Conservation (phyloP, 2,329 filamentous ascomycete species). For the Aureobasidium sp. region DNA sequence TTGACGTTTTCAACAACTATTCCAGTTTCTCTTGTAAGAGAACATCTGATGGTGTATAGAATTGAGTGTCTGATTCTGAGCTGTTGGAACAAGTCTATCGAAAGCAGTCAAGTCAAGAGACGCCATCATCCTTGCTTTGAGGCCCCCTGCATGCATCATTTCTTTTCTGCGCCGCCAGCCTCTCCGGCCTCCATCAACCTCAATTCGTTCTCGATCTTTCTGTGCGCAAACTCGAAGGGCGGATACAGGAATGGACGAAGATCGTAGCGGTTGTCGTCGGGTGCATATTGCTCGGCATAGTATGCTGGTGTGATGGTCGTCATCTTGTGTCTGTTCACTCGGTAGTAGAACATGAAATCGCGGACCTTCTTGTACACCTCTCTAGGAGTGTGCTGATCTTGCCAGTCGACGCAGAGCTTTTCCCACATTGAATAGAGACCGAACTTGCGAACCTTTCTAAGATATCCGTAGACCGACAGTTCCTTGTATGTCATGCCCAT, state of each 20-base stretch:
- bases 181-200: constrained; percentile 35
- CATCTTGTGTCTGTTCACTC: constrained; percentile 60
- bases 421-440: constrained; percentile 50
- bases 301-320: constrained; percentile 39
- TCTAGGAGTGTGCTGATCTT: constrained; percentile 27
- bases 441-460: constrained; percentile 50
- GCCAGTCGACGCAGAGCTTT: constrained; percentile 47
- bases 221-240: constrained; percentile 39
- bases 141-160: background rate
- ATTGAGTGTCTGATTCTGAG: background rate
- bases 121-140: background rate
- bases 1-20: background rate
- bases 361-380: constrained; percentile 37
- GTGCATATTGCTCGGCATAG: constrained; percentile 22
- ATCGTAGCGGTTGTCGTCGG: constrained; percentile 50
- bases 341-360: constrained; percentile 49
- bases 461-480: constrained; percentile 45
- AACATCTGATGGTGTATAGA: background rate
- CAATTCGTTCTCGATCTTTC: constrained; percentile 44
- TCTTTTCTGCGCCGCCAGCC: constrained; percentile 11
- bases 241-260: constrained; percentile 49
- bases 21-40: background rate
- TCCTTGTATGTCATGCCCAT: constrained; percentile 50
- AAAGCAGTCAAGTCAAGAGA: background rate
- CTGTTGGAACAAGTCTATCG: background rate